These are phyloP conservation scores for Poa pratensis DNA, from an alignment of 176 grass and related monocot species.

Conservation along the genomic window DNA sequence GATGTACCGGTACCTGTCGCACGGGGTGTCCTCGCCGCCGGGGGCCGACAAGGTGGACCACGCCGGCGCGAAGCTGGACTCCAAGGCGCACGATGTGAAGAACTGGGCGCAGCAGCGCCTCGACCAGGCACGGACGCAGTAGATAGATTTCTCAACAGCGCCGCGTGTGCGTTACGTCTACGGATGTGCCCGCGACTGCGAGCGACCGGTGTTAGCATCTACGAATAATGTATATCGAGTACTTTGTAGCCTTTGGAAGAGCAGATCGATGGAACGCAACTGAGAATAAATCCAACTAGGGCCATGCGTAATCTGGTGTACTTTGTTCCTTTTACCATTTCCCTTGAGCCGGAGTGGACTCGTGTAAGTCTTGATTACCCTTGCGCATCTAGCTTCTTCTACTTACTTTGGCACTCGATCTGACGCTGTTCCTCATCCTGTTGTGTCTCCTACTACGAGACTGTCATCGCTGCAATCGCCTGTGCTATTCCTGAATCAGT, in stretches of 20 bases:
- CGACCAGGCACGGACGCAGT: constrained; percentile 45
- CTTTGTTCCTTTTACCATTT: no score
- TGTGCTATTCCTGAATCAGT: no score
- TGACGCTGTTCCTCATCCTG: no score
- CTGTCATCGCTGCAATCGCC: no score
- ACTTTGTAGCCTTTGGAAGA: not conserved
- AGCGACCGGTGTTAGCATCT: not conserved
- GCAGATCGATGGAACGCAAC: not conserved
- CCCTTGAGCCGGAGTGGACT: no score
- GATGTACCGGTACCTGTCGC: constrained; percentile 80
- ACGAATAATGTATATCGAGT: constrained; percentile 8
- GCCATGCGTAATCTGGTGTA: not conserved
- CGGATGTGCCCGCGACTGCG: not conserved
- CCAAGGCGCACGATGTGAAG: constrained; percentile 68
- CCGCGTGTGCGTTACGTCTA: not conserved
- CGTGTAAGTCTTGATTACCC: no score
- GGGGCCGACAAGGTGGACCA: constrained; percentile 61
- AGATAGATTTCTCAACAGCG: not conserved
- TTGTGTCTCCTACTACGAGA: no score
- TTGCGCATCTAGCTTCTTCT: no score
- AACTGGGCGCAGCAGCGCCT: constrained; percentile 64
- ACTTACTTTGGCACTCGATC: no score
- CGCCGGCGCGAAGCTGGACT: constrained; percentile 40
- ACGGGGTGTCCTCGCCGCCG: constrained; percentile 36
- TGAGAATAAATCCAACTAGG: not conserved